Base-by-base conservation (phyloP, 2,329 filamentous ascomycete species). In the Calonectria naviculata region DNA sequence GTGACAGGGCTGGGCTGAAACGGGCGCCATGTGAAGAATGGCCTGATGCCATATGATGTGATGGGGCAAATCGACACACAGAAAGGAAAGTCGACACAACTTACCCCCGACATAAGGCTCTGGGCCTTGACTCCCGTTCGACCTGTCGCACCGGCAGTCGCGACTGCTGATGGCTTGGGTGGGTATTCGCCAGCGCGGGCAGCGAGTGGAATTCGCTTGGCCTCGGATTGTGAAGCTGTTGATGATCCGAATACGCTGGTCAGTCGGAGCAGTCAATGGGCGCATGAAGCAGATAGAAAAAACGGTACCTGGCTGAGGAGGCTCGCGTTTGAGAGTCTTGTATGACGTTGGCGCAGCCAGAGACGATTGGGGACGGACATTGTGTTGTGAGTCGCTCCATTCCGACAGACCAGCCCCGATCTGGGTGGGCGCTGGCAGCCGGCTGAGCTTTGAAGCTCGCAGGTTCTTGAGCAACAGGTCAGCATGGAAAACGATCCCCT, bases 301-400 rank as follows among this genome's bases (percentile, higher is more conserved):
- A 52, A 36, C n/a, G 2, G 68, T 78, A 88, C 87, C 85, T 77
- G 86, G 83, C 49, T 85, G 81, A 3, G 85, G 83, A 15, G 84
- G 81, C 67, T 85, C 85, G 74, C 90, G 88, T 83, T 92, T 92
- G 71, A 88, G 67, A 15, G 82, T 83, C 71, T 85, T 85, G 24
- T 74, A 64, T 7, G 77, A 68, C n/a, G 85, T 79, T 13, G 84
- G 82, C 38, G 85, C 82, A 64, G 83, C 83, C 42, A 84, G 84
- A 0, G 85, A 79, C 2, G 82, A 80, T 61, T 87, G 87, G 13
- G 83, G 80, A 62, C 90, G 87, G 49, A 86, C 81, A 79, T 93
- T 92, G 81, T 84, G 85, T 77, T 92, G 89, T n/a, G 90, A 91
- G 9, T 91, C 88, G 77, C 84, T 87, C 74, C 90, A 87, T 77